Conservation (phyloP, 805 yeast species). For the Candida maris region DNA sequence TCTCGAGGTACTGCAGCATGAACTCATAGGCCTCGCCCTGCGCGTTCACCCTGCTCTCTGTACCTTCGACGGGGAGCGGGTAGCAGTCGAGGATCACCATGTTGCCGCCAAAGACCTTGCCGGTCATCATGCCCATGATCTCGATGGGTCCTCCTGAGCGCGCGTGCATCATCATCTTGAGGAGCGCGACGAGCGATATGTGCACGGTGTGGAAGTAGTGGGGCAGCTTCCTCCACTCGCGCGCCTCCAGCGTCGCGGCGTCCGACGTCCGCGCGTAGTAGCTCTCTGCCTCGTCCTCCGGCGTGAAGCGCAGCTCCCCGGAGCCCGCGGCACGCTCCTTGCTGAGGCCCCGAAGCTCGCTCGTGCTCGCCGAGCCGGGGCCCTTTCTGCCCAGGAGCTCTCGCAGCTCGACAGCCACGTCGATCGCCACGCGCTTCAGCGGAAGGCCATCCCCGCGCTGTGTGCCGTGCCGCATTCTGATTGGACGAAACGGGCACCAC, state of each 20-base stretch:
- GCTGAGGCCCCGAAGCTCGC: no score
- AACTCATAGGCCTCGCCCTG: slow-evolving; percentile 91
- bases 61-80: slow-evolving; percentile 90
- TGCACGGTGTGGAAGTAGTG: slow-evolving; percentile 58
- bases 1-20: slow-evolving; percentile 79
- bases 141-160: slow-evolving; percentile 82
- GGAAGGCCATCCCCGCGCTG: no score
- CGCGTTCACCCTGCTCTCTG: slow-evolving; percentile 94
- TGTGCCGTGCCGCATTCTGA: no score
- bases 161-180: slow-evolving; percentile 79
- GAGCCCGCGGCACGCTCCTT: not conserved
- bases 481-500: no score
- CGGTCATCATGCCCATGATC: slow-evolving; percentile 93
- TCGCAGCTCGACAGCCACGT: not conserved
- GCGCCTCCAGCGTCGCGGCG: slow-evolving; percentile 13
- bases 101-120: slow-evolving; percentile 54
- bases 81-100: slow-evolving; percentile 78
- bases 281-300: slow-evolving; percentile 3
- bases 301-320: slow-evolving; percentile 9
- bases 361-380: not conserved
- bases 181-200: slow-evolving; percentile 66
- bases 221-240: slow-evolving; percentile 58
- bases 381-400: not conserved
- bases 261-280: slow-evolving; percentile 17
- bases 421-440: slow-evolving; percentile 2